Conservation (phyloP, 2,329 filamentous ascomycete species). For the Didymella glomerata region DNA sequence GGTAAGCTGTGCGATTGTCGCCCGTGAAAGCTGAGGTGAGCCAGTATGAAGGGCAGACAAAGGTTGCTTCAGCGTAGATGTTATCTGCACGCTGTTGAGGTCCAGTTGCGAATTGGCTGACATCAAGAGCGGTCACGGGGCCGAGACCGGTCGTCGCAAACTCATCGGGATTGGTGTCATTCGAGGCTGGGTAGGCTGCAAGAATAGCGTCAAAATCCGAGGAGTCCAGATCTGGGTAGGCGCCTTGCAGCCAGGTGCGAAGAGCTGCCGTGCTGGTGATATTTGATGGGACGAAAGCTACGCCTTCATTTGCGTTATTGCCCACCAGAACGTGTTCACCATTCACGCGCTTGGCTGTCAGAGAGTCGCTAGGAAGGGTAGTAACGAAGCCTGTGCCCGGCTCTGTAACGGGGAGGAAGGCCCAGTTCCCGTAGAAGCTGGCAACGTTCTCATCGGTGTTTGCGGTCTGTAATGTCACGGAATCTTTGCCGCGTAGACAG, state of each 20-base stretch:
- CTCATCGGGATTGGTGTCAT: conserved; percentile 19
- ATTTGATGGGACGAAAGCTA: conserved; percentile 55
- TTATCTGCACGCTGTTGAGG: conserved; percentile 63
- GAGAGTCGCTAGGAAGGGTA: conserved; percentile 49
- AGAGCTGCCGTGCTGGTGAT: conserved; percentile 56
- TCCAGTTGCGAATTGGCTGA: conserved; percentile 59
- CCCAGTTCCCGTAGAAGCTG: conserved; percentile 52
- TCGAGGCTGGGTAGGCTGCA: conserved; percentile 48
- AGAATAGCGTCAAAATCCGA: conserved; percentile 53
- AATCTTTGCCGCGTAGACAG: conserved; percentile 50
- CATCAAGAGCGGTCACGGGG: conserved; percentile 59
- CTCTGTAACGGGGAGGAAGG: conserved; percentile 54
- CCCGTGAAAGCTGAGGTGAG: conserved; percentile 58
- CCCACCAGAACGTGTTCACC: conserved; percentile 45
- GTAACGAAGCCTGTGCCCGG: conserved; percentile 50
- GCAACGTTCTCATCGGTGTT: conserved; percentile 46
- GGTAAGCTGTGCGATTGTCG: conserved; percentile 16
- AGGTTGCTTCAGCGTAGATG: conserved; percentile 64
- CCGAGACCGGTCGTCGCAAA: conserved; percentile 30
- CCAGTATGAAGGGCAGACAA: conserved; percentile 66
- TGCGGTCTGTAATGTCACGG: conserved; percentile 49
- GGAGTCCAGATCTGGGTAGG: conserved; percentile 51
- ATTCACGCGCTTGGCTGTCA: conserved; percentile 49
- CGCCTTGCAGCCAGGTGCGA: conserved; percentile 50
- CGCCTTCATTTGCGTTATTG: conserved; percentile 63